These are phyloP conservation scores for Hymenoscyphus albidus DNA, from an alignment of 2,329 filamentous ascomycete species.

Conservation along the genomic window DNA sequence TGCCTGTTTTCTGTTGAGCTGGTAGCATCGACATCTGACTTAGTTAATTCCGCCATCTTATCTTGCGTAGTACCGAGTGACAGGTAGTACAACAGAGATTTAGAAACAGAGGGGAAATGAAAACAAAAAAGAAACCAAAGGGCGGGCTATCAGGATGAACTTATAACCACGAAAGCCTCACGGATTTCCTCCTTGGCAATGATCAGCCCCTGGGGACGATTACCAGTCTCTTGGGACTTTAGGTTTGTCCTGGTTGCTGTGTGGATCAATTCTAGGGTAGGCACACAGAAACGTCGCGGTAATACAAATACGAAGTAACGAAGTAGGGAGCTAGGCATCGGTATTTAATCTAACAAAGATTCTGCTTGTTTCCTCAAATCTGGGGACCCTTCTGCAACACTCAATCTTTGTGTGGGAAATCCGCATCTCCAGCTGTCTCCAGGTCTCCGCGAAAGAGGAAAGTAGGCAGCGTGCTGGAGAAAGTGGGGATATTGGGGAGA, in stretches of 20 bases:
- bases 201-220: background rate
- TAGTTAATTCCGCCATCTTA: conserved; percentile 19
- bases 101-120: background rate
- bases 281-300: background rate
- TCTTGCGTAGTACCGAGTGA: background rate
- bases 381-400: background rate
- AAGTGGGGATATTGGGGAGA: conserved; percentile 1
- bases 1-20: conserved; percentile 20
- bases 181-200: background rate
- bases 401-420: background rate
- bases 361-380: background rate
- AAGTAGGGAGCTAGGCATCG: background rate
- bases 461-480: background rate
- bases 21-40: conserved; percentile 15
- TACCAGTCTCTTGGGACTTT: conserved; percentile 2
- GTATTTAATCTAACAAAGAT: background rate
- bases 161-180: background rate
- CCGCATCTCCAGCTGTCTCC: conserved; percentile 1
- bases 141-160: conserved; percentile 1
- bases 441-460: conserved; percentile 2
- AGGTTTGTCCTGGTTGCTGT: background rate
- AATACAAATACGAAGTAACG: background rate
- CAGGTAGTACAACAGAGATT: background rate
- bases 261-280: background rate
- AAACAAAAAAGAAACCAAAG: background rate